Evolutionary conservation across 352 stramenopile species (phyloP).

Genomic region (Pythium aristosporum): DNA sequence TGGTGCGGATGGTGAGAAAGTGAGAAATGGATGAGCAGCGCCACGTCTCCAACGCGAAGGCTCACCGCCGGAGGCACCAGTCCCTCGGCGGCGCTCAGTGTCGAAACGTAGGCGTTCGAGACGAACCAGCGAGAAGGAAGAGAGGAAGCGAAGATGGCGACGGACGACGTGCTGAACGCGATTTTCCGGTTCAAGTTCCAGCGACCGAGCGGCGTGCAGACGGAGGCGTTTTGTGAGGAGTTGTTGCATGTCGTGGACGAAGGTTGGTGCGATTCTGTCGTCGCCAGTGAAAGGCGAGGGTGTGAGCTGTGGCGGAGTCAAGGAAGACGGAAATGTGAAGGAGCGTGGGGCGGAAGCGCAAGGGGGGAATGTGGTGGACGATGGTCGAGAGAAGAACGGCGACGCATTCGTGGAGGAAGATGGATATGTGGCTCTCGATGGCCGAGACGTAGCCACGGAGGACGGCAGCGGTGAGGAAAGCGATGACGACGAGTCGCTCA

Average conservation of each 20-base stretch:
- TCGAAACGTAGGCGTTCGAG: conserved; percentile 5
- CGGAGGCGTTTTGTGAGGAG: conserved; percentile 21
- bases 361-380: too few species aligned
- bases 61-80: background rate
- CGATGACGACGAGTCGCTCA: background rate
- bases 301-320: too few species aligned
- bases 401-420: too few species aligned
- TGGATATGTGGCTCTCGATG: too few species aligned
- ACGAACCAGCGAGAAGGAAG: conserved; percentile 9
- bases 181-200: conserved; percentile 49
- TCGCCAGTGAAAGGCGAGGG: background rate
- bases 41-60: background rate
- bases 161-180: conserved; percentile 26
- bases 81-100: background rate
- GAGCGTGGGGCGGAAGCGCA: background rate
- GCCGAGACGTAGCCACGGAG: background rate
- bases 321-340: background rate
- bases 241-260: background rate
- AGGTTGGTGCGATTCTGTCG: background rate
- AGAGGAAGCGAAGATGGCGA: conserved; percentile 11
- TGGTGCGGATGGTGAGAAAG: too few species aligned
- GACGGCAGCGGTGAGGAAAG: background rate
- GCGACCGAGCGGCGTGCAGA: conserved; percentile 32
- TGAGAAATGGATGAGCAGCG: background rate
- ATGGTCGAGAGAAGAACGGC: too few species aligned